Percentiles rank a stretch among this genome's conserved stretches.
phyloP scores from a whole-genome alignment of 2,329 filamentous ascomycete species.

The Colletotrichum filicis region DNA sequence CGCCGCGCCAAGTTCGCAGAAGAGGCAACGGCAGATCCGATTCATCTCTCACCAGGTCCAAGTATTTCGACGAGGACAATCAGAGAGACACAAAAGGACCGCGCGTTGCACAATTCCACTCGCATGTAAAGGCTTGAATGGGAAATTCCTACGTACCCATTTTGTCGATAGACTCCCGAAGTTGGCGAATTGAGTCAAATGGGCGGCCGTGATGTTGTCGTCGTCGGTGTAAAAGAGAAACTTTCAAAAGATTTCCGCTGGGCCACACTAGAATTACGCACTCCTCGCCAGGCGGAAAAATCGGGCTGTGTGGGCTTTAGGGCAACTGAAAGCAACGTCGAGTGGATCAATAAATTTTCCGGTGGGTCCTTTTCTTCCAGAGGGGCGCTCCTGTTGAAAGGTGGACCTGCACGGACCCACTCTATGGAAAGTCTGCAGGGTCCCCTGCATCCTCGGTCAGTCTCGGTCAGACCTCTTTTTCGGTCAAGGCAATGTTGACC shows the following conservation, averaged over 20 bases:
- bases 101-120: slow-evolving; percentile 41
- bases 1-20: slow-evolving; percentile 34
- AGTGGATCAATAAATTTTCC: not conserved
- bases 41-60: not conserved
- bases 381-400: not conserved
- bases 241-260: slow-evolving; percentile 1
- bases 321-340: not conserved
- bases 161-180: slow-evolving; percentile 60
- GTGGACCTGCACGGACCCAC: not conserved
- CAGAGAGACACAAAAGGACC: not conserved
- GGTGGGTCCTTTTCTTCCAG: not conserved
- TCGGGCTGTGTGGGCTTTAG: slow-evolving; percentile 19
- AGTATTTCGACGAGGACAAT: not conserved
- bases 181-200: slow-evolving; percentile 51
- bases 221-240: slow-evolving; percentile 41
- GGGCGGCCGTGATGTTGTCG: slow-evolving; percentile 47
- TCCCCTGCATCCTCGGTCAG: not conserved
- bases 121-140: slow-evolving; percentile 51
- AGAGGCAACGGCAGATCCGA: slow-evolving; percentile 23
- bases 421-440: not conserved
- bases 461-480: not conserved
- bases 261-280: slow-evolving; percentile 17
- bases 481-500: not conserved
- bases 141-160: slow-evolving; percentile 68
- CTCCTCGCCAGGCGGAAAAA: slow-evolving; percentile 10